Base-by-base conservation (phyloP, 2,329 filamentous ascomycete genomes). In the Paracorniculantispora psalliotae region DNA sequence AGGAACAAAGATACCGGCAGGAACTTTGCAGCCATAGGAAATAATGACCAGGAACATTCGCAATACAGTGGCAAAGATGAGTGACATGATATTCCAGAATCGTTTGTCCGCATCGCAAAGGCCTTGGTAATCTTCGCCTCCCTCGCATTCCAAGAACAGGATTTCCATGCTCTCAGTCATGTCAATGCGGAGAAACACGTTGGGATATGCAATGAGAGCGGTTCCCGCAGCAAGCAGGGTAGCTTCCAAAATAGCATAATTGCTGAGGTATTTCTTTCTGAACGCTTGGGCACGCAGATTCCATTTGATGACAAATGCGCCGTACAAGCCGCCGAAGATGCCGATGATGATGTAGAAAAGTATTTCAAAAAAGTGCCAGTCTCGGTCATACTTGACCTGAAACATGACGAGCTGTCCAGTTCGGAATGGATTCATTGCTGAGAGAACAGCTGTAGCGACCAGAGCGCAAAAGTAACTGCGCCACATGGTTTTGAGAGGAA, bases 131-230 rank as follows among this genome's bases (percentile, higher is more conserved):
- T 93, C 91, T 70, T 96, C 89, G 21, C 81, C 87, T 5, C 89
- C 91, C 69, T 96, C 91, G 66, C 94, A 99, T 70, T 99, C 94
- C 15, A 90, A 82, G 72, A 99, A 99, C 12, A 99, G 77, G 63
- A 97, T 96, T 71, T 97, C 92, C 94, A 99, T 97, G 77, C 92
- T 96, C 77, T 97, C 93, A 0, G 94, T 97, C 94, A 99, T 97
- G 74, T 99, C 96, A 67, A 97, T 97, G 58, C 91, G 83, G 59
- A 99, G 72, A 64, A 99, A 97, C 72, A 90, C 92, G 67, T 99
- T 99, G 1, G 93, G 94, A 68, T 96, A 99, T 73, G 93, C 97
- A n/a, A 99, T 81, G 25, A 97, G 80, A 10, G 92, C 94, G 4
- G 94, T 99, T 8, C 85, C 82, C 0, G 87, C 84, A 1, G 94